phyloP scores from a whole-genome alignment of 208 protist species.

The Hexamita inflata region DNA sequence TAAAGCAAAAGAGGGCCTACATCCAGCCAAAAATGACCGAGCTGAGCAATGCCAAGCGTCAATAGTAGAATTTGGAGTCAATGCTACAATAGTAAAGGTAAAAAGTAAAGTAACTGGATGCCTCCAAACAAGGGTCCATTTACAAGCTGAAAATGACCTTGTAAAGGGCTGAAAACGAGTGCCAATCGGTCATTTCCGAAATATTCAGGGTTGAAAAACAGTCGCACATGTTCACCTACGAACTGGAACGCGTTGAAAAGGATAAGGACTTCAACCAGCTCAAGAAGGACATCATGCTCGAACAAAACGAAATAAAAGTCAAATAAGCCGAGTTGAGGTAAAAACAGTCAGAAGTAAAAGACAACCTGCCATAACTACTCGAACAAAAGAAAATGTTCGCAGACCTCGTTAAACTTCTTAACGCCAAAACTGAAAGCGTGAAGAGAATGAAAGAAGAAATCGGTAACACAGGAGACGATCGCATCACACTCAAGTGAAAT shows the following conservation, averaged over 20 bases:
- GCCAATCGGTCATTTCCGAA: not conserved
- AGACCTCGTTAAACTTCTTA: not conserved
- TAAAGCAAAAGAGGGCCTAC: not conserved
- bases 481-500: too few relatives aligned
- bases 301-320: not conserved
- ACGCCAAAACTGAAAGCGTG: too few relatives aligned
- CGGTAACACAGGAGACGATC: too few relatives aligned
- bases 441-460: too few relatives aligned
- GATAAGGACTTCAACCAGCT: not conserved
- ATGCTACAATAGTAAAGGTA: not conserved
- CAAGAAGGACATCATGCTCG: constrained; percentile 3
- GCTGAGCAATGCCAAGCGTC: not conserved
- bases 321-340: not conserved
- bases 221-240: not conserved
- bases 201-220: not conserved
- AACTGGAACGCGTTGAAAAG: not conserved
- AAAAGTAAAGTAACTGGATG: constrained; percentile 12
- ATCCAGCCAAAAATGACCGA: not conserved
- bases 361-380: not conserved
- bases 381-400: constrained; percentile 6
- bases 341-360: not conserved
- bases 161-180: not conserved
- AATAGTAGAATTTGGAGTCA: not conserved
- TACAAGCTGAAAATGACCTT: constrained; percentile 12
- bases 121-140: not conserved